phyloP scores from a whole-genome alignment of 805 yeast genomes.

The Saturnispora diversa region DNA sequence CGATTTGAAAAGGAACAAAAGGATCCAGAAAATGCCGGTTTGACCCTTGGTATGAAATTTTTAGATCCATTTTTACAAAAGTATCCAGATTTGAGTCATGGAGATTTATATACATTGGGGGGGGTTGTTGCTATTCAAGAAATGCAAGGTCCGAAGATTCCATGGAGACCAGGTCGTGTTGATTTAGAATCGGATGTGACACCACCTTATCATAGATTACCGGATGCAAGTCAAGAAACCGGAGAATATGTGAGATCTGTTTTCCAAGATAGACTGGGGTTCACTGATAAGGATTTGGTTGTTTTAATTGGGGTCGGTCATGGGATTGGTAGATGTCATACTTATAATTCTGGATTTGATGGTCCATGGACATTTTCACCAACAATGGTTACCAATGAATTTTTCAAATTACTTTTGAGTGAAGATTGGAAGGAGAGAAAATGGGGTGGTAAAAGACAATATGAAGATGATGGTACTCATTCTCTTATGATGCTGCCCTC shows the following conservation, averaged over 20 bases:
- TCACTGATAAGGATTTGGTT: conserved; percentile 40
- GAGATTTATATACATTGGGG: conserved; percentile 68
- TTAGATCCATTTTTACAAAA: conserved; percentile 46
- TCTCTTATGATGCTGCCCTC: conserved; percentile 51
- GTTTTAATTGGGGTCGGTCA: conserved; percentile 41
- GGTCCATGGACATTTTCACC: conserved; percentile 90
- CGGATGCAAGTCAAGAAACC: conserved; percentile 40
- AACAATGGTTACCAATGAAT: conserved; percentile 66
- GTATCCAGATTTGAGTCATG: conserved; percentile 55
- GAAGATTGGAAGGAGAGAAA: conserved; percentile 54
- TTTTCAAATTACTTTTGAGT: conserved; percentile 44
- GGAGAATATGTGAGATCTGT: conserved; percentile 37
- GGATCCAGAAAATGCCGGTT: conserved; percentile 45
- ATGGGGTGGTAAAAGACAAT: conserved; percentile 58
- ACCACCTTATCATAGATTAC: conserved; percentile 44
- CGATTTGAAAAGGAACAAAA: conserved; percentile 40
- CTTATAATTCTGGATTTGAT: conserved; percentile 63
- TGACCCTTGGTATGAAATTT: conserved; percentile 46
- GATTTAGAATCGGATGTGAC: conserved; percentile 30
- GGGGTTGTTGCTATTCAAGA: conserved; percentile 59
- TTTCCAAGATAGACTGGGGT: conserved; percentile 38
- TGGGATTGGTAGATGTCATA: conserved; percentile 41
- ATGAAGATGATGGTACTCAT: conserved; percentile 50
- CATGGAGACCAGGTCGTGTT: conserved; percentile 46
- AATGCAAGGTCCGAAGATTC: conserved; percentile 55